A percentile compares a stretch with the other conserved stretches of the same genome.
These are phyloP conservation scores for Clavariopsis aquatica DNA, from an alignment of 495 filamentous ascomycete genomes.

Conservation along the genomic window DNA sequence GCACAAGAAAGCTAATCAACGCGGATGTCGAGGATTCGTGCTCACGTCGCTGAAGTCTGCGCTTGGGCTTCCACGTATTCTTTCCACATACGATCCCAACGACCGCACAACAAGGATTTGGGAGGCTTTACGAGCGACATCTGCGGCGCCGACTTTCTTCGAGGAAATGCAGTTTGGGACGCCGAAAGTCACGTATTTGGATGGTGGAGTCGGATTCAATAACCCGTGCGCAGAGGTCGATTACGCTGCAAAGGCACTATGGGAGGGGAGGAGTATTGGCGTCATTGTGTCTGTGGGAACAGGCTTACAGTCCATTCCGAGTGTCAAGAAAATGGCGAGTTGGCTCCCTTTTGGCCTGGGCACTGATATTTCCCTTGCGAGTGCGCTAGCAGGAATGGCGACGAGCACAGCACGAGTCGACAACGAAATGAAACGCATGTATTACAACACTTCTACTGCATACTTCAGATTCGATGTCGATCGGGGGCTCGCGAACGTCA, in stretches of 20 bases:
- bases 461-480: slow-evolving; percentile 44
- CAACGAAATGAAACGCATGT: slow-evolving; percentile 44
- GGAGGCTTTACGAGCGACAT: slow-evolving; percentile 42
- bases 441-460: slow-evolving; percentile 31
- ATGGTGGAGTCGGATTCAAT: slow-evolving; percentile 45
- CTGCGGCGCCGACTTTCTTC: slow-evolving; percentile 43
- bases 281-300: slow-evolving; percentile 42
- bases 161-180: slow-evolving; percentile 43
- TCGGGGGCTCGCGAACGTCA: slow-evolving; percentile 38
- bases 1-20: slow-evolving; percentile 32
- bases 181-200: slow-evolving; percentile 41
- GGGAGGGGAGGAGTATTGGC: slow-evolving; percentile 38
- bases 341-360: slow-evolving; percentile 42
- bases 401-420: slow-evolving; percentile 40
- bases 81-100: slow-evolving; percentile 41
- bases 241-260: slow-evolving; percentile 41
- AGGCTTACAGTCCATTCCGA: slow-evolving; percentile 42
- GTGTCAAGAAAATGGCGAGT: slow-evolving; percentile 36
- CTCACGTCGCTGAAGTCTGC: slow-evolving; percentile 40
- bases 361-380: slow-evolving; percentile 38
- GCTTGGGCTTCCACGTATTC: slow-evolving; percentile 38
- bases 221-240: slow-evolving; percentile 42
- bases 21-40: slow-evolving; percentile 40
- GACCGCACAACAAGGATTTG: slow-evolving; percentile 40
- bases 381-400: slow-evolving; percentile 41